Evolutionary conservation across 345 rosid genomes (phyloP).

Genomic region (Syzygium grande): DNA sequence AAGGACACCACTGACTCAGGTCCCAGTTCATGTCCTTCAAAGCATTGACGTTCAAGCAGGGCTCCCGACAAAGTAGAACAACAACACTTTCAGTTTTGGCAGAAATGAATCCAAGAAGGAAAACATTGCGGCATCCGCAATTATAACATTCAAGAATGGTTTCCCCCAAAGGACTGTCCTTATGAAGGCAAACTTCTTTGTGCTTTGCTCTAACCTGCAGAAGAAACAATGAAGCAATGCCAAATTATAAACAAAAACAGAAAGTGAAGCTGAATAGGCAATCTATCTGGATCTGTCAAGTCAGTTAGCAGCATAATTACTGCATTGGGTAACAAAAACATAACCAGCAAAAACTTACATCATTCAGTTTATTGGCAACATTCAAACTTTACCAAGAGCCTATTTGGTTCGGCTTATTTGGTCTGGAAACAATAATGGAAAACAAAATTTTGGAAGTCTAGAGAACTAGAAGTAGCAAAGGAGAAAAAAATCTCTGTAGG

Average conservation of each 20-base stretch:
- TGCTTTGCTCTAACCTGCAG: constrained; percentile 95
- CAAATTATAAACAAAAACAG: background rate
- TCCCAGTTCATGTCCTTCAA: constrained; percentile 99
- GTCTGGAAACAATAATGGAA: background rate
- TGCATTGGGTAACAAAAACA: background rate
- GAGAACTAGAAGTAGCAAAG: background rate
- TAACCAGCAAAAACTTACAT: background rate
- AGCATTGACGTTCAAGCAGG: constrained; percentile 96
- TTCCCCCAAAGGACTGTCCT: constrained; percentile 99
- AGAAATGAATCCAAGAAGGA: constrained; percentile 96
- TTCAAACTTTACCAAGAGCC: background rate
- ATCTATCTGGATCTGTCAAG: background rate
- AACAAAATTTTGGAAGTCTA: background rate
- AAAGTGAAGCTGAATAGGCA: background rate
- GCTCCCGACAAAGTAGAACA: constrained; percentile 97
- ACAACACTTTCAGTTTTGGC: constrained; percentile 99
- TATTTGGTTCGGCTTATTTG: background rate
- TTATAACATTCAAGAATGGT: constrained; percentile 98
- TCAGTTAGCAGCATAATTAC: background rate
- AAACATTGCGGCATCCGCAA: constrained; percentile 97
- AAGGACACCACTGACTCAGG: constrained; percentile 98
- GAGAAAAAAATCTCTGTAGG: background rate
- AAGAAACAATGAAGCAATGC: background rate
- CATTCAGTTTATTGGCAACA: background rate
- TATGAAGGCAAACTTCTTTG: constrained; percentile 99